Evolutionary conservation across 1,284 basidiomycete species (phyloP), one percentile per base, ranked within the genome.

Genomic region (Ceratobasidium sp.): DNA sequence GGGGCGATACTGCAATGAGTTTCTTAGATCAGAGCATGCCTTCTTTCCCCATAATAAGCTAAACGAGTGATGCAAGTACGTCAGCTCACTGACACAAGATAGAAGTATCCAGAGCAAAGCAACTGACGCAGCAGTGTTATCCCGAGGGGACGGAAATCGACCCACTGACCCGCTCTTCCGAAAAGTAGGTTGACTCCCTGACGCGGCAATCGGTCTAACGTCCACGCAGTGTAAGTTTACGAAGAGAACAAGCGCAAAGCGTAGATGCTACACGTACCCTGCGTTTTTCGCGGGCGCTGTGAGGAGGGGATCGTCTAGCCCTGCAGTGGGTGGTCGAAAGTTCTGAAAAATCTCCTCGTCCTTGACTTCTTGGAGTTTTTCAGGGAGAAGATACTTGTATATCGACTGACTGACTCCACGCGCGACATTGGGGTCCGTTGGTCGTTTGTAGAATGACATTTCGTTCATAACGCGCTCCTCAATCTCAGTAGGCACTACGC

Each of bases 321-420:
- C 62, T n/a, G 46, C 62, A 46, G 62, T 47, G 21, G 62, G 62
- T 6, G 62, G 62, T 28, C 62, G 62, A 41, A 66, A 66, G 26
- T 66, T 66, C 62, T 66, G 62, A 49, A 66, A 66, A 14, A 66
- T 66, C 41, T 66, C 62, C 47, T 66, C 62, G 62, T 66, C 62
- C 30, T 52, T 66, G 62, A 66, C 49, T 47, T 66, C 62, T 66
- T 66, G 62, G 41, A 66, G 50, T 32, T 66, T 66, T 32, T 66
- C 30, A 9, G 62, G 62, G n/a, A 66, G 62, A n/a, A 66, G 62
- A 49, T 52, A 28, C 18, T 11, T 66, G 47, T 66, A 66, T 28
- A 66, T 66, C 41, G 62, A 32, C 32, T 66, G 62, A 21, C 62
- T 66, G 16, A 47, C 62, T 52, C 52, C 47, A 11, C 62, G 62